Evolutionary conservation across 495 filamentous ascomycete genomes (phyloP).

Genomic region (Trichoderma gamsii): DNA sequence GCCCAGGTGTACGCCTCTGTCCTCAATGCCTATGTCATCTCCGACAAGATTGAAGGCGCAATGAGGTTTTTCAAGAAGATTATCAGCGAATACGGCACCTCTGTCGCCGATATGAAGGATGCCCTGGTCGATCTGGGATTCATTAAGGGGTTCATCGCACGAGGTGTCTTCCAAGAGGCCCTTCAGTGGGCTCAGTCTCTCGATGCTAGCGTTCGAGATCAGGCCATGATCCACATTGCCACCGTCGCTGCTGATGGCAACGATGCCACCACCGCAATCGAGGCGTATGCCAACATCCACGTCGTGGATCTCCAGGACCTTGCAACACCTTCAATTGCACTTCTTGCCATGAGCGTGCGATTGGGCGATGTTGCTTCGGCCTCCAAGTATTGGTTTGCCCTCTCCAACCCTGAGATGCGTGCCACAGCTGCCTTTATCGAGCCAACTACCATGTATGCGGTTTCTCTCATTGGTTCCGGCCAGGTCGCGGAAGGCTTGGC

Average conservation of each 20-base stretch:
- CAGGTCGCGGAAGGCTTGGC: constrained; percentile 68
- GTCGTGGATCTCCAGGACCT: constrained; percentile 43
- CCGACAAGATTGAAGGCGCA: constrained; percentile 70
- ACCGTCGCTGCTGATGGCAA: constrained; percentile 71
- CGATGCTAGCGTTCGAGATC: constrained; percentile 29
- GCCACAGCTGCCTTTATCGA: constrained; percentile 67
- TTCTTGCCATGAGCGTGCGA: constrained; percentile 80
- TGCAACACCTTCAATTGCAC: constrained; percentile 65
- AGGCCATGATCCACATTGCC: constrained; percentile 40
- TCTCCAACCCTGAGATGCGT: constrained; percentile 52
- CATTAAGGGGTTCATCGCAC: constrained; percentile 61
- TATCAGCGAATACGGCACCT: constrained; percentile 52
- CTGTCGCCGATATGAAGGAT: constrained; percentile 53
- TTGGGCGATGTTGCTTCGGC: constrained; percentile 69
- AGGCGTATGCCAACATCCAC: constrained; percentile 55
- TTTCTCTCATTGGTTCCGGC: constrained; percentile 74
- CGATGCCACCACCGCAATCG: constrained; percentile 59
- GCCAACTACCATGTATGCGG: constrained; percentile 77
- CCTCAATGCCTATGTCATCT: constrained; percentile 76
- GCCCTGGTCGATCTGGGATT: constrained; percentile 66
- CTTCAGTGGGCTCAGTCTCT: constrained; percentile 55
- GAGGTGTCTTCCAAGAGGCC: constrained; percentile 59
- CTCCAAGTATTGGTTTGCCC: constrained; percentile 65
- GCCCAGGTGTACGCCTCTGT: constrained; percentile 80
- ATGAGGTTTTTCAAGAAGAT: constrained; percentile 78